Conservation (phyloP, 169 alveolate genomes). For the Hepatocystis sp. region DNA sequence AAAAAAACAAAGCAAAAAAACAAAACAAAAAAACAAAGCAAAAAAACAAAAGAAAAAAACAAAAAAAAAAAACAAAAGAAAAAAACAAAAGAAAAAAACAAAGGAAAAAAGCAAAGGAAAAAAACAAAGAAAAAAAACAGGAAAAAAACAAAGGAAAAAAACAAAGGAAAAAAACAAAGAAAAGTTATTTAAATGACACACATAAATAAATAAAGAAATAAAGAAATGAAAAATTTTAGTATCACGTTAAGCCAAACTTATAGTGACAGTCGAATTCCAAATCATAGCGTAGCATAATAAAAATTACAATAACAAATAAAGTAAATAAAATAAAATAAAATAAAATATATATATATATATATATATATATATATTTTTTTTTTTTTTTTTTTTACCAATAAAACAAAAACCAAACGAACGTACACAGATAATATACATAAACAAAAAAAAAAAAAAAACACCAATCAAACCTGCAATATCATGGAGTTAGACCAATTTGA, state of each 20-base stretch:
- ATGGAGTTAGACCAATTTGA: conserved; percentile 58
- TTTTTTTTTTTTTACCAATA: conserved; percentile 9
- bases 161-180: not conserved
- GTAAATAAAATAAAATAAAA: not conserved
- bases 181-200: not conserved
- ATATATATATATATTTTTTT: conserved; percentile 4
- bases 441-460: not conserved
- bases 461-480: not conserved
- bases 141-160: not conserved
- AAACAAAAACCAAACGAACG: not conserved
- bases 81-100: not conserved
- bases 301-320: not conserved
- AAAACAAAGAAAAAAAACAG: not conserved
- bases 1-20: no score
- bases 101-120: not conserved
- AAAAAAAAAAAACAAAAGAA: not conserved
- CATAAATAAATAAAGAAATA: not conserved
- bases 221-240: not conserved
- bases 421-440: not conserved
- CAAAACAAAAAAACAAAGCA: not conserved
- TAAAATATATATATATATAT: not conserved
- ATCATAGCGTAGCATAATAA: not conserved
- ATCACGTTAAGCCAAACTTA: not conserved
- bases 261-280: not conserved
- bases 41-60: not conserved